A percentile compares a stretch with the other conserved stretches of the same genome.
These are phyloP conservation scores for Magnusiomyces fungicola DNA, from an alignment of 1,139 yeast species.

Conservation along the genomic window DNA sequence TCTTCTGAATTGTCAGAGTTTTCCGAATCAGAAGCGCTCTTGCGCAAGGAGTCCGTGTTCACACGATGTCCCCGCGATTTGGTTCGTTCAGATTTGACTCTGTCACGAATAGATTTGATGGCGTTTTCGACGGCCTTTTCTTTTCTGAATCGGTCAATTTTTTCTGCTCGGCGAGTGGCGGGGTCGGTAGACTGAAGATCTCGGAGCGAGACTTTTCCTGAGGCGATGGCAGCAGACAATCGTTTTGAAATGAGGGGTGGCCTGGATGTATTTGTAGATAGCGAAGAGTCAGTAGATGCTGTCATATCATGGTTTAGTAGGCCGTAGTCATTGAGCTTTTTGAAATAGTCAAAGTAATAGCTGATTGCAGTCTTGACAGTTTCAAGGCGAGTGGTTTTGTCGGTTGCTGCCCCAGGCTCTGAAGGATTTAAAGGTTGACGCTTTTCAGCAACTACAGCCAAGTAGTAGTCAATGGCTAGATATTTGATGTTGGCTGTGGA, in stretches of 20 bases:
- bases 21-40: constrained; percentile 32
- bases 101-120: background rate
- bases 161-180: constrained; percentile 50
- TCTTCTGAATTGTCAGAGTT: background rate
- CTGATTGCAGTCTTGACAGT: constrained; percentile 17
- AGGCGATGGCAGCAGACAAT: constrained; percentile 15
- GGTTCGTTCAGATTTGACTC: background rate
- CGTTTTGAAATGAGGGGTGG: constrained; percentile 9
- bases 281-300: background rate
- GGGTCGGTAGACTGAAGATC: constrained; percentile 40
- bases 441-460: constrained; percentile 35
- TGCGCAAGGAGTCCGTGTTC: background rate
- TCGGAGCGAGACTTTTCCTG: constrained; percentile 10
- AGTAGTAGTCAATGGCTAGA: constrained; percentile 42
- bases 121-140: constrained; percentile 46
- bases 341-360: constrained; percentile 11
- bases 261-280: background rate
- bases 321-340: constrained; percentile 11
- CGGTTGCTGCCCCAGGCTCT: constrained; percentile 4
- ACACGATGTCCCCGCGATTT: background rate
- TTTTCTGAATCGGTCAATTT: constrained; percentile 58
- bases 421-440: constrained; percentile 8
- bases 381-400: constrained; percentile 13
- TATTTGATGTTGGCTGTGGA: constrained; percentile 48
- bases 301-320: constrained; percentile 6